Evolutionary conservation across 768 basidiomycete species (phyloP).

Genomic region (Tulasnella sp.): DNA sequence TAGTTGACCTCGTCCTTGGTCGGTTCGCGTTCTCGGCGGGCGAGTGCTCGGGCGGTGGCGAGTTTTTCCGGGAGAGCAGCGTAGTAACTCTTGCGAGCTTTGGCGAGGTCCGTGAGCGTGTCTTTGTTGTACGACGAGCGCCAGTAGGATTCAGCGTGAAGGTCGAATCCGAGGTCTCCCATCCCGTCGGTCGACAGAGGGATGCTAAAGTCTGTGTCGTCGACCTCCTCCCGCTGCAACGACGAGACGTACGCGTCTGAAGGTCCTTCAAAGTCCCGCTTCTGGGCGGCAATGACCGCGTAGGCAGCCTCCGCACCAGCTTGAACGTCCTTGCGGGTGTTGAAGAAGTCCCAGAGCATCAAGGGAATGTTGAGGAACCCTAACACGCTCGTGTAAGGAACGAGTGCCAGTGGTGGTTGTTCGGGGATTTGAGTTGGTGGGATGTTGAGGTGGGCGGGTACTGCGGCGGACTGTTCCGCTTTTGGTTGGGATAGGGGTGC

Average conservation of each 20-base stretch:
- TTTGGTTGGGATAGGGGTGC: constrained; percentile 27
- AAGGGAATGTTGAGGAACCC: constrained; percentile 79
- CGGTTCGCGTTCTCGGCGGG: constrained; percentile 69
- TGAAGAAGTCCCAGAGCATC: constrained; percentile 93
- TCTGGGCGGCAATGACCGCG: constrained; percentile 57
- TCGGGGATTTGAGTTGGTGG: constrained; percentile 59
- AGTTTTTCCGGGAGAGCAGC: constrained; percentile 62
- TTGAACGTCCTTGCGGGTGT: constrained; percentile 73
- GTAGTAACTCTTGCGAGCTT: constrained; percentile 74
- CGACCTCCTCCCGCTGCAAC: constrained; percentile 20
- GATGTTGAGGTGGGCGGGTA: constrained; percentile 40
- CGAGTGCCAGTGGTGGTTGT: constrained; percentile 74
- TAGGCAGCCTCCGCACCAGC: constrained; percentile 80
- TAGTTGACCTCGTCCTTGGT: constrained; percentile 75
- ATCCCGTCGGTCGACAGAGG: constrained; percentile 29
- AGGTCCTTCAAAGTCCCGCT: constrained; percentile 53
- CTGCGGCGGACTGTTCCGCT: constrained; percentile 27
- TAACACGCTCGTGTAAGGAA: constrained; percentile 68
- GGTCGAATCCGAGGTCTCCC: constrained; percentile 74
- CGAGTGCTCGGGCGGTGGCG: constrained; percentile 66
- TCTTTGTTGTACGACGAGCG: constrained; percentile 51
- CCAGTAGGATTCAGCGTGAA: constrained; percentile 61
- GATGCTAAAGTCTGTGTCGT: not conserved
- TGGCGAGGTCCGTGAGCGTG: constrained; percentile 55
- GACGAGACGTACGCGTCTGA: constrained; percentile 31